Percentiles rank a stretch among this genome's conserved stretches.
Conservation (phyloP, 805 yeast genomes). For the Sungouiella thailandica region DNA sequence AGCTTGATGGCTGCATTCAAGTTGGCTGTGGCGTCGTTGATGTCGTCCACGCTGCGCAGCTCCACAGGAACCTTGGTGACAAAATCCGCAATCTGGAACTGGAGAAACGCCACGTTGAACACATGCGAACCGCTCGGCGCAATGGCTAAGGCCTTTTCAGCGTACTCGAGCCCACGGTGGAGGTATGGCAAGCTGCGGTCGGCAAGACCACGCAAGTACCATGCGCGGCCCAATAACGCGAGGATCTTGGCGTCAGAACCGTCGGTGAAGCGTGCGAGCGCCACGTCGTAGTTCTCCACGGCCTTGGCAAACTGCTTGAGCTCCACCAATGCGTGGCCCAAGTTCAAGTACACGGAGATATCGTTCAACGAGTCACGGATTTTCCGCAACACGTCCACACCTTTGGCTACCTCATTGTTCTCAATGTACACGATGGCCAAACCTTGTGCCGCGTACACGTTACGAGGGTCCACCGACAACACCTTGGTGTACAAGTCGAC, state of each 20-base stretch:
- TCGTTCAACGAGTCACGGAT: conserved; percentile 87
- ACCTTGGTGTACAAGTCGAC: conserved; percentile 89
- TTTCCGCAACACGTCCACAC: conserved; percentile 82
- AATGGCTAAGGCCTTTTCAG: conserved; percentile 48
- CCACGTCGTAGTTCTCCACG: conserved; percentile 82
- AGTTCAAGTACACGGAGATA: conserved; percentile 73
- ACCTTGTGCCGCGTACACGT: conserved; percentile 97
- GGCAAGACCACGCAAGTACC: conserved; percentile 72
- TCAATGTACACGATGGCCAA: conserved; percentile 91
- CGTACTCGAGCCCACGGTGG: conserved; percentile 56
- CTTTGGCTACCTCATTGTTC: conserved; percentile 65
- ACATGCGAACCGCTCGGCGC: conserved; percentile 38
- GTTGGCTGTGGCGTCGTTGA: conserved; percentile 51
- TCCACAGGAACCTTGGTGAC: conserved; percentile 54
- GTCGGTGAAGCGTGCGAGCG: conserved; percentile 59
- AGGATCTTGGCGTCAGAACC: conserved; percentile 61
- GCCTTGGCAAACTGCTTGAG: conserved; percentile 80
- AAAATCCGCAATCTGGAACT: conserved; percentile 83
- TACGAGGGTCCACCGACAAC: conserved; percentile 71
- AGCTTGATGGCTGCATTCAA: conserved; percentile 57
- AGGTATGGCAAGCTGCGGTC: conserved; percentile 64
- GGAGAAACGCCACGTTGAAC: conserved; percentile 80
- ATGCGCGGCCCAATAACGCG: conserved; percentile 78
- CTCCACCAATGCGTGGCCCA: conserved; percentile 84
- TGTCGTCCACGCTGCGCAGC: conserved; percentile 58